Percentiles rank a stretch among this genome's conserved stretches.
phyloP scores from a whole-genome alignment of 164 flowering plant species.

The Piper betle region DNA sequence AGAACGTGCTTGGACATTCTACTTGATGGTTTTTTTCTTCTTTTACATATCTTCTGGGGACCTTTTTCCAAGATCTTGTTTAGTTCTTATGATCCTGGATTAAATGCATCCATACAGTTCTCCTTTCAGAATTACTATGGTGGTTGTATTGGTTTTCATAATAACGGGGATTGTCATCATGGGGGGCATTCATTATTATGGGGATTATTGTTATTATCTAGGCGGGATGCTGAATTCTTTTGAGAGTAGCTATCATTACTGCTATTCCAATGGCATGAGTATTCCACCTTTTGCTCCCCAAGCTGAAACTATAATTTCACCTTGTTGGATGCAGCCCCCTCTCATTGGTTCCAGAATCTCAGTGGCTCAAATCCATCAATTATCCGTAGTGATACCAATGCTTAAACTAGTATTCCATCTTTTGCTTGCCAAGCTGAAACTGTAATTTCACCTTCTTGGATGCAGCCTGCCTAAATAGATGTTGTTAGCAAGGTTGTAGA shows the following conservation, averaged over 20 bases:
- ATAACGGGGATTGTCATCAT: not conserved
- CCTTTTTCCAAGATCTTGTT: slow-evolving; percentile 1
- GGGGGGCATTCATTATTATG: no score
- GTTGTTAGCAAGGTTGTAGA: no score
- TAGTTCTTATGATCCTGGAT: not conserved
- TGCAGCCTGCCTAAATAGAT: not conserved
- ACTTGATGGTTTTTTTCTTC: not conserved
- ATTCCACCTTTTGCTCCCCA: slow-evolving; percentile 1
- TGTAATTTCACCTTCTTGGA: no score
- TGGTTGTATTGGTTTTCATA: slow-evolving; percentile 2
- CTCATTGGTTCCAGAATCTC: slow-evolving; percentile 5
- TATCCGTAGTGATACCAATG: not conserved
- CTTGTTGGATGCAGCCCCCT: slow-evolving; percentile 5
- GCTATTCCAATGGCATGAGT: not conserved
- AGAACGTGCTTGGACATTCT: not conserved
- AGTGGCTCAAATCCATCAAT: not conserved
- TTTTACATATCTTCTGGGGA: not conserved
- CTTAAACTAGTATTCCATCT: slow-evolving; percentile 1
- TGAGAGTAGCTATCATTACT: not conserved
- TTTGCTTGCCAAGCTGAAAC: no score
- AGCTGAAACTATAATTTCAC: slow-evolving; percentile 1
- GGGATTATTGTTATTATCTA: not conserved
- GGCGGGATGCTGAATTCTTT: not conserved
- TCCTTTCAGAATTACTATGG: not conserved
- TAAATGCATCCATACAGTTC: not conserved